Evolutionary conservation across 192 early-diverging fungal species (phyloP).

Genomic region (Jimgerdemannia lactiflua): DNA sequence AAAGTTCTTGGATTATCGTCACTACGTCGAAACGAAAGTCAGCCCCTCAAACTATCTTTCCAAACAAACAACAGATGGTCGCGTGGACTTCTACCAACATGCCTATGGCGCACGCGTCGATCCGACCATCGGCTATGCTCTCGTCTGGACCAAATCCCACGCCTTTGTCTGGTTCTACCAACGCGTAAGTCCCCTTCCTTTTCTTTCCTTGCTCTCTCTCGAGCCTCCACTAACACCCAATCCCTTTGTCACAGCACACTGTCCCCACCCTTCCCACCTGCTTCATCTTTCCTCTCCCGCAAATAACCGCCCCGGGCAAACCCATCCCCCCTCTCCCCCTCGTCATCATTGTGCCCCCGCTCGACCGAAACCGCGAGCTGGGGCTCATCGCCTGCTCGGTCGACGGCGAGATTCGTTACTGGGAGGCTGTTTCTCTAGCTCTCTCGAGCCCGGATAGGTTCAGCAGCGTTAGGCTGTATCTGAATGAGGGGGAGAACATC

Average conservation of each 20-base stretch:
- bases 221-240: neutral
- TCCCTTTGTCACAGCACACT: neutral
- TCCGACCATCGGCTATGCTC: neutral
- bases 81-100: neutral
- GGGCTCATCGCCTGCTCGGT: conserved; percentile 15
- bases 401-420: conserved; percentile 20
- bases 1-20: neutral
- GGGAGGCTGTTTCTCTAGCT: conserved; percentile 9
- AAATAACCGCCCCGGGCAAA: neutral
- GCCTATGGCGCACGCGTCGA: neutral
- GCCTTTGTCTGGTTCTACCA: neutral
- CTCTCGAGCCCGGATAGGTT: neutral
- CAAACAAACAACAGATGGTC: neutral
- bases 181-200: neutral
- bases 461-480: conserved; percentile 6
- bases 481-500: conserved; percentile 8
- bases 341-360: conserved; percentile 12
- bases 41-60: too few species aligned
- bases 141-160: neutral
- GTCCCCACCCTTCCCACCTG: neutral
- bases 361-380: neutral
- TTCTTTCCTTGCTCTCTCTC: neutral
- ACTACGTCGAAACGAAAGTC: neutral
- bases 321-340: conserved; percentile 6
- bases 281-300: neutral